Evolutionary conservation across 2,329 filamentous ascomycete species (phyloP).

Genomic region (Knufia fluminis): DNA sequence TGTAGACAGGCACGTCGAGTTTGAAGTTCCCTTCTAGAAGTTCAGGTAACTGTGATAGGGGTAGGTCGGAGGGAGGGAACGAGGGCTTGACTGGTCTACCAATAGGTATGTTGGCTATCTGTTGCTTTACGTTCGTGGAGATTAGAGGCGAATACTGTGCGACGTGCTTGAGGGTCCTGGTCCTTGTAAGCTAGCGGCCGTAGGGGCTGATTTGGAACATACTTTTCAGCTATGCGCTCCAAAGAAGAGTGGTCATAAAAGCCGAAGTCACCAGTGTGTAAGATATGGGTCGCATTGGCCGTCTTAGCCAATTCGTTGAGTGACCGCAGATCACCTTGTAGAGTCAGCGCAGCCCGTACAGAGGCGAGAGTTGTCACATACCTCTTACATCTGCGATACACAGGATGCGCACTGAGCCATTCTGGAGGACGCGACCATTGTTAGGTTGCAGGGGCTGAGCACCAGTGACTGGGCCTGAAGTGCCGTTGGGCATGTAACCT

Average conservation of each 20-base stretch:
- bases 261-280: slow-evolving; percentile 97
- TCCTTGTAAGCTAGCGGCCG: slow-evolving; percentile 15
- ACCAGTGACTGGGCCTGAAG: slow-evolving; percentile 35
- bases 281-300: slow-evolving; percentile 91
- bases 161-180: slow-evolving; percentile 90
- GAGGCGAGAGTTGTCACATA: slow-evolving; percentile 22
- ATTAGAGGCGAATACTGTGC: slow-evolving; percentile 96
- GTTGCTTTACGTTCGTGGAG: slow-evolving; percentile 60
- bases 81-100: slow-evolving; percentile 65
- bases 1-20: slow-evolving; percentile 94
- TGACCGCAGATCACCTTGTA: slow-evolving; percentile 79
- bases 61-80: slow-evolving; percentile 70
- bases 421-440: slow-evolving; percentile 42
- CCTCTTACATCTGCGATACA: slow-evolving; percentile 45
- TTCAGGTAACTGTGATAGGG: slow-evolving; percentile 82
- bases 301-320: slow-evolving; percentile 94
- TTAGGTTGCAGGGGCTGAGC: slow-evolving; percentile 42
- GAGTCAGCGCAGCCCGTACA: background rate
- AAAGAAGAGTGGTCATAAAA: slow-evolving; percentile 97
- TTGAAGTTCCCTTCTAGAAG: slow-evolving; percentile 83
- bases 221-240: slow-evolving; percentile 98
- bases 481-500: slow-evolving; percentile 38
- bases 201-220: slow-evolving; percentile 31
- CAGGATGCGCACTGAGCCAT: slow-evolving; percentile 37
- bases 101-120: slow-evolving; percentile 59